These are phyloP conservation scores for Mycena metata DNA, from an alignment of 768 basidiomycete species.

Conservation along the genomic window DNA sequence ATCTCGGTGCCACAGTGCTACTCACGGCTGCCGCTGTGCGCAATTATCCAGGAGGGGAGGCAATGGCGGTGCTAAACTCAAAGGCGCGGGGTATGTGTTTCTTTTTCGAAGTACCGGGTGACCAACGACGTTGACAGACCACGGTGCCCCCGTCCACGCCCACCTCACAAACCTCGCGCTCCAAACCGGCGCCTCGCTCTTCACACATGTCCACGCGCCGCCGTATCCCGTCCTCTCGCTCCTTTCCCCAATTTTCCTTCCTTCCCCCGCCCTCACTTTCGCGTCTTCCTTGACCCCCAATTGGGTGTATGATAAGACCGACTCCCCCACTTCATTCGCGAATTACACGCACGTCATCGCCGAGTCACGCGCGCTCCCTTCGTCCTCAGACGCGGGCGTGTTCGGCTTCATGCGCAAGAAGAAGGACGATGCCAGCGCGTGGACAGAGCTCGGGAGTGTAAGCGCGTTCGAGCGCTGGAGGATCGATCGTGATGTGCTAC, in stretches of 20 bases:
- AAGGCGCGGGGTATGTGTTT: conserved; percentile 32
- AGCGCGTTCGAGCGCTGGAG: conserved; percentile 55
- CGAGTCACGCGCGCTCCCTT: conserved; percentile 41
- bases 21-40: too few species aligned
- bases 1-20: too few species aligned
- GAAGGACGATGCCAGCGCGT: conserved; percentile 45
- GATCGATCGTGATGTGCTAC: conserved; percentile 36
- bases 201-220: conserved; percentile 76
- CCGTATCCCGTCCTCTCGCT: conserved; percentile 55
- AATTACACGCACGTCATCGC: conserved; percentile 79
- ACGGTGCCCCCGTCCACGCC: conserved; percentile 42
- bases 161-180: conserved; percentile 84
- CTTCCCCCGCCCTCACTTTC: conserved; percentile 28
- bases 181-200: conserved; percentile 92
- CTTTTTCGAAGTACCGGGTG: not conserved
- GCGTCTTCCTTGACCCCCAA: conserved; percentile 4
- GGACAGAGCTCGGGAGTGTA: conserved; percentile 61
- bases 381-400: not conserved
- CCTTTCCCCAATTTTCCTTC: not conserved
- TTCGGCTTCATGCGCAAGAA: conserved; percentile 30
- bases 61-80: conserved; percentile 73
- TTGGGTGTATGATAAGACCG: conserved; percentile 90
- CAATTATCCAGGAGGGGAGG: conserved; percentile 58
- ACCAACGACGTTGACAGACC: conserved; percentile 23
- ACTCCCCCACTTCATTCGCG: conserved; percentile 59